Evolutionary conservation across 2,329 filamentous ascomycete genomes (phyloP), one percentile per base, ranked within the genome.

Genomic region (Cercospora berteroae): DNA sequence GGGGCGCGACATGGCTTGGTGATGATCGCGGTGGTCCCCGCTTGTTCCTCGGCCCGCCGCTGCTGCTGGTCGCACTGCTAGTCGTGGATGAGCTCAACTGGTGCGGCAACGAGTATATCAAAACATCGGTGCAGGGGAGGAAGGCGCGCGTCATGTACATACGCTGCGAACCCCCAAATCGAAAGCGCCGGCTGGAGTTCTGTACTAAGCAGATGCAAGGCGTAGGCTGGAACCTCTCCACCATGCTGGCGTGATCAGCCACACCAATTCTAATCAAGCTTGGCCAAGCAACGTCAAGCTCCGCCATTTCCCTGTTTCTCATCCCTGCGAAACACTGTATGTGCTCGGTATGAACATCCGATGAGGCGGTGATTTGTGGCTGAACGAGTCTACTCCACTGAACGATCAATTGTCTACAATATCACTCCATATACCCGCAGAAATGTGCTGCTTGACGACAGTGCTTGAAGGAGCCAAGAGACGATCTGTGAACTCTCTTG

Each of bases 271-370:
- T 5, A 27, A 20, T 44, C 52, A 61, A 66, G 59, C 48, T 60
- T 55, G 58, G 16, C 33, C 64, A 66, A 66, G 64, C 64, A 29
- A 55, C 29, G 48, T 23, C n/a, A 66, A 66, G 64, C 64, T 29
- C 48, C 56, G 27, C 23, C 8, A 18, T 25, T 61, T 61, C 44
- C 58, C 64, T 61, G 64, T 65, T 61, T 60, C 20, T 29, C 27
- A 29, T 36, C 57, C 57, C 57, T 48, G 59, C 36, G 10, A 31
- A 50, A 52, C 48, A 13, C 48, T 25, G 23, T 52, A 13, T 52
- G 12, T n/a, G 3, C 48, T 16, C 31, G n/a, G 25, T 33, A 29
- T 29, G 25, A 10, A 29, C 25, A 33, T 29, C 55, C 27, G 23
- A 18, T 60, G 57, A 18, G 57, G 57, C 57, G 57, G 57, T 60